Percentiles rank a stretch among this genome's conserved stretches.
Evolutionary conservation across 495 filamentous ascomycete species (phyloP).

Genomic region (Immersiella caudata): DNA sequence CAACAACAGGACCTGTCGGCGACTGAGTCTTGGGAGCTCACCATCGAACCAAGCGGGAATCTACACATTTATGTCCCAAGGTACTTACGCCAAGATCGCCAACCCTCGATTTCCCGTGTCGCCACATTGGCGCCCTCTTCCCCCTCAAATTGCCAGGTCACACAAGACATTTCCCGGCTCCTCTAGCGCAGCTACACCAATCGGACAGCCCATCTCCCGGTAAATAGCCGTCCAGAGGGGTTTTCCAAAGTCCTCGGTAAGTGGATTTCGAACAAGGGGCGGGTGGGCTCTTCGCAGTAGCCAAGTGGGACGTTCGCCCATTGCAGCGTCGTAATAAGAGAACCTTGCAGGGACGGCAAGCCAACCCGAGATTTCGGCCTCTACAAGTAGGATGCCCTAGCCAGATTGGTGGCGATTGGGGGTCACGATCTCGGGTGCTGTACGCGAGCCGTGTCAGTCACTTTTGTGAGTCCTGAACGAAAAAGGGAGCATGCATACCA

Average conservation of each 20-base stretch:
- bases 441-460: too few species aligned
- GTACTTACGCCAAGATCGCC: neutral
- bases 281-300: neutral
- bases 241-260: neutral
- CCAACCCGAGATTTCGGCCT: neutral
- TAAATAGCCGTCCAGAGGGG: neutral
- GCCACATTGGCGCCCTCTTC: neutral
- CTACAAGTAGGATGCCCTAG: neutral
- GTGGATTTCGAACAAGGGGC: neutral
- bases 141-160: neutral
- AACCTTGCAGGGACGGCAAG: neutral
- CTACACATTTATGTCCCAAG: neutral
- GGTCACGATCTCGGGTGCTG: too few species aligned
- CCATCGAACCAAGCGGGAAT: neutral
- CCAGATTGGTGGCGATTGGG: too few species aligned
- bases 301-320: neutral
- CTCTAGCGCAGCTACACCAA: neutral
- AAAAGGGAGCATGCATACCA: too few species aligned
- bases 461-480: too few species aligned
- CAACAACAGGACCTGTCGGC: neutral
- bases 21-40: neutral
- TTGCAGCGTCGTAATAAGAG: neutral
- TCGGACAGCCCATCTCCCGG: neutral
- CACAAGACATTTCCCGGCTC: slow-evolving; percentile 17
- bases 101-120: neutral